Percentiles rank a stretch among this genome's conserved stretches.
These are phyloP conservation scores for Ceratocystis smalleyi DNA, from an alignment of 2,329 filamentous ascomycete genomes.

Conservation along the genomic window DNA sequence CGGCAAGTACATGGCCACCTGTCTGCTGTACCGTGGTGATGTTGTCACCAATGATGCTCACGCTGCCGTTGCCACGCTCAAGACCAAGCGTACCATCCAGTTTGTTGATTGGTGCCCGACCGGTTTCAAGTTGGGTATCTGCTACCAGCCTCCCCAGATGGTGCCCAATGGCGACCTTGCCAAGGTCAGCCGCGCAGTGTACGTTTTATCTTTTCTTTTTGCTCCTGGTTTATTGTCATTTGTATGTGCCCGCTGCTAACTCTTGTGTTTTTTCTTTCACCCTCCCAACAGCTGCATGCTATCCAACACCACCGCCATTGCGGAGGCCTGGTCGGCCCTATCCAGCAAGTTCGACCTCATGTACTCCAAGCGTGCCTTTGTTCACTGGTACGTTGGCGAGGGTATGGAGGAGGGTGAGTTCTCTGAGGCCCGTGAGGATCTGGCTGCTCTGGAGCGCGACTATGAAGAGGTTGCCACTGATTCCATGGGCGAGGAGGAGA, in stretches of 20 bases:
- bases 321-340: slow-evolving; percentile 92
- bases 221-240: no score
- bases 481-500: slow-evolving; percentile 73
- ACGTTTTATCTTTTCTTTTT: slow-evolving; percentile 32
- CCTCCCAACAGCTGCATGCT: slow-evolving; percentile 65
- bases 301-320: slow-evolving; percentile 95
- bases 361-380: slow-evolving; percentile 99
- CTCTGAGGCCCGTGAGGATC: slow-evolving; percentile 95
- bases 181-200: slow-evolving; percentile 96
- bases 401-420: slow-evolving; percentile 99
- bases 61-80: slow-evolving; percentile 81
- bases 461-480: slow-evolving; percentile 98
- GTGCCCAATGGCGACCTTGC: slow-evolving; percentile 94
- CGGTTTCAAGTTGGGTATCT: slow-evolving; percentile 99
- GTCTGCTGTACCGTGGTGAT: slow-evolving; percentile 93
- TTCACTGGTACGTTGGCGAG: slow-evolving; percentile 99
- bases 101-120: slow-evolving; percentile 99
- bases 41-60: slow-evolving; percentile 95
- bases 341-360: slow-evolving; percentile 99
- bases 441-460: slow-evolving; percentile 93
- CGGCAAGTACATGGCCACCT: slow-evolving; percentile 99
- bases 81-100: slow-evolving; percentile 98
- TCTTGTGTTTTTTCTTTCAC: not conserved
- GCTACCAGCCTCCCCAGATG: slow-evolving; percentile 73
- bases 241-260: no score